Evolutionary conservation across 2,329 filamentous ascomycete genomes (phyloP).

Genomic region (Orbilia brochopaga): DNA sequence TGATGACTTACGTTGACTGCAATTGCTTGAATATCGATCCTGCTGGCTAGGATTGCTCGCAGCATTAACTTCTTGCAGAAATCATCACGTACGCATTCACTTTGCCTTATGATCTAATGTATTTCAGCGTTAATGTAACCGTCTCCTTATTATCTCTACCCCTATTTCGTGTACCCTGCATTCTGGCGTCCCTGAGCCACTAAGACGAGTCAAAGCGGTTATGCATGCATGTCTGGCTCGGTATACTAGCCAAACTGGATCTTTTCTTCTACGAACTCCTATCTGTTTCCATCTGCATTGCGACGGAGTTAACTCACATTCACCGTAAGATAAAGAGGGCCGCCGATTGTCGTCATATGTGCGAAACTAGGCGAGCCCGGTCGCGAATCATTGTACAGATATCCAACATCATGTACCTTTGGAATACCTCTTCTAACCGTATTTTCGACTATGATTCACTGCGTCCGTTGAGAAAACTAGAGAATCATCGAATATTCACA

Average conservation of each 20-base stretch:
- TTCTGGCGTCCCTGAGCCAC: constrained; percentile 32
- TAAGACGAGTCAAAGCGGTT: constrained; percentile 8
- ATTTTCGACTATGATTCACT: not conserved
- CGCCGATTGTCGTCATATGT: not conserved
- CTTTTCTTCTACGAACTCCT: constrained; percentile 1
- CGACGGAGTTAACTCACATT: constrained; percentile 30
- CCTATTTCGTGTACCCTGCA: constrained; percentile 17
- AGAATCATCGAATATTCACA: constrained; percentile 5
- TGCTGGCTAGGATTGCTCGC: constrained; percentile 20
- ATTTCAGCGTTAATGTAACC: constrained; percentile 22
- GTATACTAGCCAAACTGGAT: not conserved
- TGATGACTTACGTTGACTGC: constrained; percentile 3
- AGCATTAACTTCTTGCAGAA: not conserved
- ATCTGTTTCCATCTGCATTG: constrained; percentile 24
- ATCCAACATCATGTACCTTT: not conserved
- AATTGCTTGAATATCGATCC: constrained; percentile 7
- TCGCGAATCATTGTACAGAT: not conserved
- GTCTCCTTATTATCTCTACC: constrained; percentile 4
- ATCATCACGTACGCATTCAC: constrained; percentile 14
- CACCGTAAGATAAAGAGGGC: constrained; percentile 4
- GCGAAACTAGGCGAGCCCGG: not conserved
- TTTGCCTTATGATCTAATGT: constrained; percentile 10
- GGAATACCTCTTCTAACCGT: not conserved
- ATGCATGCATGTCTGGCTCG: not conserved
- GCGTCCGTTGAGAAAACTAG: not conserved